phyloP scores from a whole-genome alignment of 2,329 filamentous ascomycete genomes.

The Colletotrichum aenigma region DNA sequence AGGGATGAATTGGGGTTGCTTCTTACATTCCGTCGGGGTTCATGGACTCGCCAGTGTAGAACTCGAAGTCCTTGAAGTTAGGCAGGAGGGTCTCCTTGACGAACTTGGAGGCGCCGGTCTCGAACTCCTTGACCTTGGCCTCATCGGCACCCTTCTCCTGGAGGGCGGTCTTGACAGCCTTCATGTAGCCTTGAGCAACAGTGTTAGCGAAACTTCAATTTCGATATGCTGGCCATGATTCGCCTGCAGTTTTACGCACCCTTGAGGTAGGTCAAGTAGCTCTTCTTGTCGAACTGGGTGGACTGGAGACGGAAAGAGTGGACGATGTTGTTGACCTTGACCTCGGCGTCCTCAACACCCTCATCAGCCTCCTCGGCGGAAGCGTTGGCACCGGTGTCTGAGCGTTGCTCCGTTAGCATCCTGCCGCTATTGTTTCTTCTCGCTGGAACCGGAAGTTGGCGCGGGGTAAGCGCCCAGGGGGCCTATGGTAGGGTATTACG shows the following conservation, averaged over 20 bases:
- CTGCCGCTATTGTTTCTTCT: neutral
- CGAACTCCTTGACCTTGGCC: constrained; percentile 77
- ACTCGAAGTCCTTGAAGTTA: constrained; percentile 97
- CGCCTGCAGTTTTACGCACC: constrained; percentile 52
- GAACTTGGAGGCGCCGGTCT: constrained; percentile 73
- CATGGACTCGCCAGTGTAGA: constrained; percentile 92
- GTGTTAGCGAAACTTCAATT: neutral
- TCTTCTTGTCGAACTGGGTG: constrained; percentile 86
- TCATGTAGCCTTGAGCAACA: constrained; percentile 76
- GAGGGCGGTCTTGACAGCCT: constrained; percentile 77
- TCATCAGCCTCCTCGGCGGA: constrained; percentile 90
- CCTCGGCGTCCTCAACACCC: constrained; percentile 68
- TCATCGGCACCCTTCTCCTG: constrained; percentile 65
- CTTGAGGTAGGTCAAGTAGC: constrained; percentile 84
- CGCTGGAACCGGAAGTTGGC: neutral
- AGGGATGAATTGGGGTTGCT: neutral
- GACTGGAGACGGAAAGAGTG: constrained; percentile 87
- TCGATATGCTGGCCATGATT: neutral
- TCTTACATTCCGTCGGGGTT: constrained; percentile 90
- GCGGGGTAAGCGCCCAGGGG: neutral
- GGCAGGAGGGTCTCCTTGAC: constrained; percentile 81
- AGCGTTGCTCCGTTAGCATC: neutral
- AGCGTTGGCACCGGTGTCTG: constrained; percentile 93
- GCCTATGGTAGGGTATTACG: constrained; percentile 35
- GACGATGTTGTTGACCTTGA: constrained; percentile 91